Percentiles rank a stretch among this genome's conserved stretches.
phyloP scores from a whole-genome alignment of 192 early-diverging fungal genomes.

The Coemansia sp. region DNA sequence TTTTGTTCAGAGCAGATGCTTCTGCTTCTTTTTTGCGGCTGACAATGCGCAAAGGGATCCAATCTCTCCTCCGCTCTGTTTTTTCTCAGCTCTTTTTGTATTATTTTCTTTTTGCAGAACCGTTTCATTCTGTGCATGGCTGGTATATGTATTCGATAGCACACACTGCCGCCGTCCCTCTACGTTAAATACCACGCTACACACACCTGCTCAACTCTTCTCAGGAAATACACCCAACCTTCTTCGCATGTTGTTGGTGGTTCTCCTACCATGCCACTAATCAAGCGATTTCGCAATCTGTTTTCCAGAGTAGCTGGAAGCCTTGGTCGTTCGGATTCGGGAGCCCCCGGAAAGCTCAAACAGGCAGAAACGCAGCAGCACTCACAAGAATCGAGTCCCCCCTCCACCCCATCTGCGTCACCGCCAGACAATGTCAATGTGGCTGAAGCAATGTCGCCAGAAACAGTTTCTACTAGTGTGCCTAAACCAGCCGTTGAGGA shows the following conservation, averaged over 20 bases:
- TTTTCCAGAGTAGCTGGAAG: constrained; percentile 49
- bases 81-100: too few relatives aligned
- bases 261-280: constrained; percentile 34
- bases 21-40: not conserved
- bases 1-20: not conserved
- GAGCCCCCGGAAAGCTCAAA: constrained; percentile 38
- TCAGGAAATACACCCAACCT: not conserved
- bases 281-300: constrained; percentile 35
- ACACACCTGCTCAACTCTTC: too few relatives aligned
- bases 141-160: too few relatives aligned
- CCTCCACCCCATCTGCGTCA: constrained; percentile 32
- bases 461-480: not conserved
- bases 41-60: not conserved
- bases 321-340: constrained; percentile 42
- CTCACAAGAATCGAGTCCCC: constrained; percentile 36
- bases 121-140: too few relatives aligned
- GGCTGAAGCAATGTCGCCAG: not conserved
- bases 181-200: too few relatives aligned
- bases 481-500: not conserved
- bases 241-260: not conserved
- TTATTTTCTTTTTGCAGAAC: too few relatives aligned
- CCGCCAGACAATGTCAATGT: constrained; percentile 5
- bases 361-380: constrained; percentile 37
- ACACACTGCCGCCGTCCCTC: too few relatives aligned
- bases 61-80: too few relatives aligned